phyloP scores from a whole-genome alignment of 176 grass and related monocot genomes.

The Paspalum notatum region DNA sequence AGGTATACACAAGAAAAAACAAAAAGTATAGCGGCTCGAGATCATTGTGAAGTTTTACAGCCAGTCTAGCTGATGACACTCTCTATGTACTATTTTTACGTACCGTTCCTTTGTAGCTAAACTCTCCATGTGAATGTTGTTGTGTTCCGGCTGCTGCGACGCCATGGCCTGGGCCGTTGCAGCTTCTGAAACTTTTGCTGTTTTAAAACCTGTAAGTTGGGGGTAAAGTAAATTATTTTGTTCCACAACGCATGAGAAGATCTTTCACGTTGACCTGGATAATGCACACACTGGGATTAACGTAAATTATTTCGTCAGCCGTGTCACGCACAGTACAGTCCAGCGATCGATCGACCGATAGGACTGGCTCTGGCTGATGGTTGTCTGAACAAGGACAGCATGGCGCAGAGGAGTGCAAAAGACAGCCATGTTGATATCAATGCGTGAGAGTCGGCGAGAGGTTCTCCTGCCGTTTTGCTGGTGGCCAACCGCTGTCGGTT shows the following conservation, averaged over 20 bases:
- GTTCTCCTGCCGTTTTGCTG: neutral
- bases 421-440: neutral
- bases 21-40: constrained; percentile 36
- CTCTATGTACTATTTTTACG: constrained; percentile 22
- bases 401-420: constrained; percentile 22
- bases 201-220: constrained; percentile 45
- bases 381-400: constrained; percentile 9
- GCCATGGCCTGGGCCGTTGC: constrained; percentile 28
- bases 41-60: constrained; percentile 15
- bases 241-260: constrained; percentile 6
- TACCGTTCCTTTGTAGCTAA: constrained; percentile 41
- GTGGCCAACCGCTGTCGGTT: constrained; percentile 18
- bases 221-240: constrained; percentile 55
- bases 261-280: neutral
- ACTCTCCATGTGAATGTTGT: constrained; percentile 22
- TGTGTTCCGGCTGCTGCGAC: constrained; percentile 32
- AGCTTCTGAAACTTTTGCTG: constrained; percentile 33
- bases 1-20: constrained; percentile 3
- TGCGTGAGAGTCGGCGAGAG: neutral
- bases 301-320: no score
- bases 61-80: constrained; percentile 38
- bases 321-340: no score
- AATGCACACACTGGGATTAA: no score
- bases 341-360: neutral
- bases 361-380: neutral